A percentile compares a stretch with the other conserved stretches of the same genome.
These are phyloP conservation scores for Monilinia laxa DNA, from an alignment of 2,329 filamentous ascomycete species.

Conservation along the genomic window DNA sequence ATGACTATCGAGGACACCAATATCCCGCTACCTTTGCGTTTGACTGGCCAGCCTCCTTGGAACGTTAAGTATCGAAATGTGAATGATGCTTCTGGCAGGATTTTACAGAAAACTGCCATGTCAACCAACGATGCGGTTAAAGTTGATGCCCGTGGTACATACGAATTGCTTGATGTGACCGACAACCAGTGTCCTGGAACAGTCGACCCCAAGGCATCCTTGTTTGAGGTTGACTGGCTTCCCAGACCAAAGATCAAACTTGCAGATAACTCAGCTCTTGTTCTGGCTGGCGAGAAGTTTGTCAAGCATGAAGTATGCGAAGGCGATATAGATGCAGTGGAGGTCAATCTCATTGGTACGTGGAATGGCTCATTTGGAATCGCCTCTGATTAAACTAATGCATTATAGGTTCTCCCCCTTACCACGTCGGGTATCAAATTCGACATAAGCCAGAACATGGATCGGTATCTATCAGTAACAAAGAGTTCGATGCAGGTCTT, in stretches of 20 bases:
- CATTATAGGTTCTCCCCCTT: conserved; percentile 70
- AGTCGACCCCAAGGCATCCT: conserved; percentile 70
- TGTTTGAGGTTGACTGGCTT: conserved; percentile 83
- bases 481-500: conserved; percentile 74
- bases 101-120: conserved; percentile 49
- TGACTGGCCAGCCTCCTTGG: conserved; percentile 87
- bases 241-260: conserved; percentile 72
- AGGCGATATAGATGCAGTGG: conserved; percentile 86
- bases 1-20: conserved; percentile 74
- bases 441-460: conserved; percentile 68
- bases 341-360: conserved; percentile 74
- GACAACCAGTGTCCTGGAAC: conserved; percentile 81
- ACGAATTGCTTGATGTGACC: conserved; percentile 73
- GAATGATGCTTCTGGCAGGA: conserved; percentile 49
- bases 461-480: conserved; percentile 62
- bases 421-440: conserved; percentile 78
- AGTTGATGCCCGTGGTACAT: conserved; percentile 68
- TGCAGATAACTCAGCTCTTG: conserved; percentile 62
- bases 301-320: conserved; percentile 85
- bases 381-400: conserved; percentile 19
- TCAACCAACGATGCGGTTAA: conserved; percentile 67
- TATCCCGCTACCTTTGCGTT: conserved; percentile 74
- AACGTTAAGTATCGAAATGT: conserved; percentile 71
- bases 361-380: conserved; percentile 15
- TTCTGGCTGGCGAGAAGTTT: conserved; percentile 54